Evolutionary conservation across 108 stramenopile genomes (phyloP).

Genomic region (Chaetoceros tenuissimus): DNA sequence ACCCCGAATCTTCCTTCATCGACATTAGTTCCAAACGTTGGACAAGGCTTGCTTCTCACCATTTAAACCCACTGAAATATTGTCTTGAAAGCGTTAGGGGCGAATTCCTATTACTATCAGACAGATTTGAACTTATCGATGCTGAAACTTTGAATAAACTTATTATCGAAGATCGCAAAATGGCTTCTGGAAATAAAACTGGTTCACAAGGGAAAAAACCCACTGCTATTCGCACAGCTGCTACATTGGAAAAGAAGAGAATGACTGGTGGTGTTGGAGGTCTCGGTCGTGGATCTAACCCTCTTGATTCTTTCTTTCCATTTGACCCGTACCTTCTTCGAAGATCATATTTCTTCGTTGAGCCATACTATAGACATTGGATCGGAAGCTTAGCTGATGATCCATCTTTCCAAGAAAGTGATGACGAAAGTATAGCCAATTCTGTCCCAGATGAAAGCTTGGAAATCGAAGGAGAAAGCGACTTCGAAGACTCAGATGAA

Average conservation of each 20-base stretch:
- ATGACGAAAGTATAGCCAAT: not conserved
- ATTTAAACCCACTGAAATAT: conserved; percentile 79
- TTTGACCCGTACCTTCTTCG: conserved; percentile 93
- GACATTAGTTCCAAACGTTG: conserved; percentile 47
- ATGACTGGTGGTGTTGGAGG: conserved; percentile 81
- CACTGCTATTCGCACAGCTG: conserved; percentile 52
- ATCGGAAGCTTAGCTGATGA: no score
- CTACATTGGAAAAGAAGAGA: conserved; percentile 53
- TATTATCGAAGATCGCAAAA: not conserved
- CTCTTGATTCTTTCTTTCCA: conserved; percentile 93
- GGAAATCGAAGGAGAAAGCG: conserved; percentile 17
- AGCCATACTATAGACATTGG: conserved; percentile 83
- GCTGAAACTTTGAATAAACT: conserved; percentile 9
- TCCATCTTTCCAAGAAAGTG: conserved; percentile 13
- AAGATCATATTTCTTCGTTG: conserved; percentile 66
- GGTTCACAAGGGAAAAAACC: conserved; percentile 30
- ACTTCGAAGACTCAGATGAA: conserved; percentile 11
- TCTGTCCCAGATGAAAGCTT: conserved; percentile 12
- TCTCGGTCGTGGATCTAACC: conserved; percentile 84
- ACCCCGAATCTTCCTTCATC: conserved; percentile 28
- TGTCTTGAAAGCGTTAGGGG: conserved; percentile 89
- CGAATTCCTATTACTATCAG: conserved; percentile 87
- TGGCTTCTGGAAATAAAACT: conserved; percentile 4
- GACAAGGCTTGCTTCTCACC: conserved; percentile 54
- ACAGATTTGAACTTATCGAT: conserved; percentile 36